phyloP scores from a whole-genome alignment of 805 yeast species.

The Candida michaelii region DNA sequence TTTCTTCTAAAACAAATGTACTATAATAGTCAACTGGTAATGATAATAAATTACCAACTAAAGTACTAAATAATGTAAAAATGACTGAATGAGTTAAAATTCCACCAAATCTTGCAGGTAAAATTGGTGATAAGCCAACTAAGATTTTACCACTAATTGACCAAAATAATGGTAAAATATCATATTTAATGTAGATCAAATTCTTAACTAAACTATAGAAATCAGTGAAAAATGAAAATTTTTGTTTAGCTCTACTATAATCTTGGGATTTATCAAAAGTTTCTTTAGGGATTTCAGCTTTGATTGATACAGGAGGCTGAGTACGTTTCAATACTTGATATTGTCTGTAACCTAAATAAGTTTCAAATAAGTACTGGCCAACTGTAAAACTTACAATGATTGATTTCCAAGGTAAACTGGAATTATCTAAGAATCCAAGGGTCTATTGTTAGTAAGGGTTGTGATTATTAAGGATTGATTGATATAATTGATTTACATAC shows the following conservation, averaged over 20 bases:
- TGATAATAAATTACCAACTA: slow-evolving; percentile 52
- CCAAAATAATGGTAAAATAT: slow-evolving; percentile 47
- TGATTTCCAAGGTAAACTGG: slow-evolving; percentile 77
- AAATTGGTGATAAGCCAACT: slow-evolving; percentile 44
- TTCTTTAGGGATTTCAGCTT: slow-evolving; percentile 65
- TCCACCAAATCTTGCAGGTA: slow-evolving; percentile 44
- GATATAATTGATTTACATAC: slow-evolving; percentile 11
- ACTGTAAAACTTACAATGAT: slow-evolving; percentile 72
- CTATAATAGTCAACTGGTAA: slow-evolving; percentile 74
- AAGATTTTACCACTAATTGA: slow-evolving; percentile 59
- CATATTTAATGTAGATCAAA: slow-evolving; percentile 55
- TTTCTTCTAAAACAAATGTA: slow-evolving; percentile 87
- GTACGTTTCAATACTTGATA: slow-evolving; percentile 57
- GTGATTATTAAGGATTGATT: not conserved
- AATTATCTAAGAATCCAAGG: slow-evolving; percentile 58
- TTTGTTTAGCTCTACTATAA: slow-evolving; percentile 77
- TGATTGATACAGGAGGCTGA: slow-evolving; percentile 66
- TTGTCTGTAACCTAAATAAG: slow-evolving; percentile 75
- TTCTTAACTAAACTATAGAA: slow-evolving; percentile 55
- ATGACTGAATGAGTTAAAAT: slow-evolving; percentile 67
- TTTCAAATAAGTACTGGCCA: slow-evolving; percentile 73
- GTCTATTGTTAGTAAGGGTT: slow-evolving; percentile 32
- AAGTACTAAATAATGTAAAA: slow-evolving; percentile 55
- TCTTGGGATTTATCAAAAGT: slow-evolving; percentile 75
- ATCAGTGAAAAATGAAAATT: slow-evolving; percentile 60